These are phyloP conservation scores for Aspergillus hiratsukae DNA, from an alignment of 2,329 filamentous ascomycete species.

Conservation along the genomic window DNA sequence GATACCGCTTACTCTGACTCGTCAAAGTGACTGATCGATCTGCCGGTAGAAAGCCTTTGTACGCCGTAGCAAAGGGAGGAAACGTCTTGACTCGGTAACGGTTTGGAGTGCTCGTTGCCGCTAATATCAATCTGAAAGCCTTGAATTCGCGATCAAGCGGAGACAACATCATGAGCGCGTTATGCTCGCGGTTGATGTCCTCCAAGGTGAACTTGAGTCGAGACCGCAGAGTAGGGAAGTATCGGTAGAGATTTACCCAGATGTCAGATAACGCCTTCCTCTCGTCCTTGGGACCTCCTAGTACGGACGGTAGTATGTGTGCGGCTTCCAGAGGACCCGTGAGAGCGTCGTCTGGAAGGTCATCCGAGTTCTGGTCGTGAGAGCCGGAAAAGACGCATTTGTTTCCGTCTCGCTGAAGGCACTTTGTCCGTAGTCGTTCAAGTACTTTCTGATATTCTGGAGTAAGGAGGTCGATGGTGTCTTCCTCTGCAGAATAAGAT, in stretches of 20 bases:
- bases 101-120: conserved; percentile 9
- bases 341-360: conserved; percentile 7
- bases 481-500: conserved; percentile 13
- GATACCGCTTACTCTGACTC: conserved; percentile 10
- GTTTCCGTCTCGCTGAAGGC: conserved; percentile 17
- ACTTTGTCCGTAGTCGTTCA: conserved; percentile 5
- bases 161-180: conserved; percentile 14
- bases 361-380: conserved; percentile 4
- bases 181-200: conserved; percentile 14
- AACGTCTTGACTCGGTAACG: conserved; percentile 16
- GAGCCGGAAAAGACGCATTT: conserved; percentile 14
- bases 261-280: conserved; percentile 9
- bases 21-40: conserved; percentile 13
- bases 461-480: conserved; percentile 14
- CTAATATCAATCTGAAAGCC: conserved; percentile 12
- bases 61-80: conserved; percentile 2
- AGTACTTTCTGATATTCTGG: conserved; percentile 8
- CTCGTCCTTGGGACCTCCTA: conserved; percentile 6
- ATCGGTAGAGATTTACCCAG: conserved; percentile 16
- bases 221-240: conserved; percentile 14
- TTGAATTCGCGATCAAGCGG: conserved; percentile 13
- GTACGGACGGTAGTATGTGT: conserved; percentile 16
- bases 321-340: conserved; percentile 12
- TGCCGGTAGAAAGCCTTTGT: conserved; percentile 8
- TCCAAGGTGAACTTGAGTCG: conserved; percentile 10